Evolutionary conservation across 1,139 yeast species (phyloP), one percentile per base, ranked within the genome.

Genomic region (Magnusiomyces ingens): DNA sequence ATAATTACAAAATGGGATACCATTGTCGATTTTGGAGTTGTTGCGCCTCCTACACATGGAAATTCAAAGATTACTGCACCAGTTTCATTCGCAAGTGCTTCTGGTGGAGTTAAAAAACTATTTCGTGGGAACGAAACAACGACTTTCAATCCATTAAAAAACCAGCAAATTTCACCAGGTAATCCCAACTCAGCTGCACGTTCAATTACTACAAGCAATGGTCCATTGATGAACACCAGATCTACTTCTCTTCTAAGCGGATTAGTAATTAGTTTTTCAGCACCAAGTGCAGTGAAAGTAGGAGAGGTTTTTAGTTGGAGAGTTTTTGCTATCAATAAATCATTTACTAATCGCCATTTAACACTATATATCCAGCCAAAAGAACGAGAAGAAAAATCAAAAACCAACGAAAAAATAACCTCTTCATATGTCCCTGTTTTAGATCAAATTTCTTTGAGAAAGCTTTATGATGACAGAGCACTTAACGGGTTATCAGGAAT

Each of bases 221-320:
- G 32, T 5, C 8, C 32, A 5, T 26, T 8, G 8, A 26, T 36
- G n/a, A 36, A 36, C 11, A 36, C 4, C 40, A 36, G 40, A 10
- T 6, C 51, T 1, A 49, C 55, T 4, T 48, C 55, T 8, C 54
- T 45, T 21, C 49, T 54, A 4, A 50, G 51, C 3, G 85, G 89
- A 0, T 67, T 86, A 17, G 74, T 75, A 22, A 72, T 87, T 26
- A 78, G 85, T 8, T 82, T 86, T 57, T 72, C 77, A 3, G 95
- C 95, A 0, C 79, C 80, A 13, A 76, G 85, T 15, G 72, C 77
- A 45, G 80, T 84, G 5, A 73, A 75, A 58, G 67, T 84, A 13
- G 94, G 94, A 1, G 78, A 81, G 52, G 73, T 76, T 3, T 79
- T 80, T 59, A 75, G 73, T 52, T 82, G 93, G 87, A 77, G 76